A percentile compares a stretch with the other conserved stretches of the same genome.
These are phyloP conservation scores for Picea glauca DNA, from an alignment of 75 land plant genomes.

Conservation along the genomic window DNA sequence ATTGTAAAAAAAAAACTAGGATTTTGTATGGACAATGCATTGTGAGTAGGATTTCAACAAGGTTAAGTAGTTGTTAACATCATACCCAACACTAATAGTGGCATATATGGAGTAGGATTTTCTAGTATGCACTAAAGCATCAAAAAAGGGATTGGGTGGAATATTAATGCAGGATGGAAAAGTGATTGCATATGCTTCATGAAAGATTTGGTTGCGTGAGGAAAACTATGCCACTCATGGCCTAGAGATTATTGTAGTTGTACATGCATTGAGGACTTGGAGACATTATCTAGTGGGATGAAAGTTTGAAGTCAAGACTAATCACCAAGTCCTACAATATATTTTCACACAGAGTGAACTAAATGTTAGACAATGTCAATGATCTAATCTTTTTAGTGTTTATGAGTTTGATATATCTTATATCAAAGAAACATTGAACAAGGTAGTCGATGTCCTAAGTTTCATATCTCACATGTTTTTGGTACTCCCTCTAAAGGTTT, in stretches of 20 bases:
- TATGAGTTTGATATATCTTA: not conserved
- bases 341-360: not conserved
- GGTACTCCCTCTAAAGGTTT: no score
- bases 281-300: not conserved
- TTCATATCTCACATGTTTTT: no score
- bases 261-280: slow-evolving; percentile 1
- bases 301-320: not conserved
- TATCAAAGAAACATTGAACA: not conserved
- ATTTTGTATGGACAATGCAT: not conserved
- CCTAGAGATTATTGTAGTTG: not conserved
- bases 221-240: not conserved
- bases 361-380: not conserved
- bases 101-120: not conserved
- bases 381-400: not conserved
- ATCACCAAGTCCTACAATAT: not conserved
- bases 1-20: not conserved
- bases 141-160: not conserved
- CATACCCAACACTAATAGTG: not conserved
- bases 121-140: not conserved
- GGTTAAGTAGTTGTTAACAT: not conserved
- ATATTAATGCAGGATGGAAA: not conserved
- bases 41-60: not conserved
- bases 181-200: not conserved
- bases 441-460: not conserved
- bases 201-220: not conserved